Conservation (phyloP, 495 filamentous ascomycete species). For the Xylaria curta region DNA sequence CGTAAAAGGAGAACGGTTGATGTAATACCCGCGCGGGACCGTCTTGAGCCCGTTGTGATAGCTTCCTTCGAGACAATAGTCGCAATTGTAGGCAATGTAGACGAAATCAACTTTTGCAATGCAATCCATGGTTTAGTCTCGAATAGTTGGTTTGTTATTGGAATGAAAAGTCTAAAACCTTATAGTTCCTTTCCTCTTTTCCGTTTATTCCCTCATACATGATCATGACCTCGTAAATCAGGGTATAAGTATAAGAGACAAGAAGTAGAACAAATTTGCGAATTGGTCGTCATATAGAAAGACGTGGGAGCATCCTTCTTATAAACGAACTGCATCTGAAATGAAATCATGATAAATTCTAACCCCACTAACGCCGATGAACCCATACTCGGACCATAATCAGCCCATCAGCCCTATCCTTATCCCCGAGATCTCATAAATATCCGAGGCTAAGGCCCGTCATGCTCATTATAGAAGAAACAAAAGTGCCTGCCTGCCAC, state of each 20-base stretch:
- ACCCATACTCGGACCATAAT: conserved; percentile 24
- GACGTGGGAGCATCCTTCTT: neutral
- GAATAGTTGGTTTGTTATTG: neutral
- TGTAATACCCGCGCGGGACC: conserved; percentile 4
- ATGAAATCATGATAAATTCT: neutral
- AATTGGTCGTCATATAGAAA: neutral
- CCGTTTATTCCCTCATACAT: neutral
- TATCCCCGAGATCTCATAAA: neutral
- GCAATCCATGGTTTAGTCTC: neutral
- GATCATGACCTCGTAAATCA: conserved; percentile 7
- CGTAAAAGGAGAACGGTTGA: conserved; percentile 1
- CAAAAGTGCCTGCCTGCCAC: neutral
- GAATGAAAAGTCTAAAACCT: neutral
- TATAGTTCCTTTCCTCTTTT: neutral
- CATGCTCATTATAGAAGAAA: neutral
- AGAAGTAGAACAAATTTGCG: conserved; percentile 4
- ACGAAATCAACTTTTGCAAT: neutral
- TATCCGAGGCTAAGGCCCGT: conserved; percentile 2
- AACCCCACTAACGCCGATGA: conserved; percentile 19
- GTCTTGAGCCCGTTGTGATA: neutral
- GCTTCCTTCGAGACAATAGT: neutral
- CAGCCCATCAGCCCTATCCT: conserved; percentile 5
- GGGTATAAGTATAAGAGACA: conserved; percentile 17
- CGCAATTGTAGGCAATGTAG: neutral
- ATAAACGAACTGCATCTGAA: neutral